Evolutionary conservation across 2,329 filamentous ascomycete genomes (phyloP).

Genomic region (Chrysosporium keratinophilum): DNA sequence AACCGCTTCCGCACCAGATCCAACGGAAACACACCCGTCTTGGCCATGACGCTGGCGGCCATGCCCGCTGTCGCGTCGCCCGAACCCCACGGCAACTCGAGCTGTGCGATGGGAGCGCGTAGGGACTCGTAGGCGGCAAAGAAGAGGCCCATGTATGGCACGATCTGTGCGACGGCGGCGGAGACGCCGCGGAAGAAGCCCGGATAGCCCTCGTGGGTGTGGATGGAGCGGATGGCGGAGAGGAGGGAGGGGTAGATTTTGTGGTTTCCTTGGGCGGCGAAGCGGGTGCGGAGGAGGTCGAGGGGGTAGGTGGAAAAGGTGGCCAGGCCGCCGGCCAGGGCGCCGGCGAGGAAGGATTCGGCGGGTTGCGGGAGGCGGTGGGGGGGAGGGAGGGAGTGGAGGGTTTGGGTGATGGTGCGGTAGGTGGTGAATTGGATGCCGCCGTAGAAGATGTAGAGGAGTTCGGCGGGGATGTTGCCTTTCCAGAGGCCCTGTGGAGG

Average conservation of each 20-base stretch:
- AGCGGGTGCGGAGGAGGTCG: constrained; percentile 84
- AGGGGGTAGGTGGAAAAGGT: constrained; percentile 83
- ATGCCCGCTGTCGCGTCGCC: constrained; percentile 78
- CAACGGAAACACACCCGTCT: constrained; percentile 84
- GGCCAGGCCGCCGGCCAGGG: constrained; percentile 67
- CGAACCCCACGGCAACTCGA: constrained; percentile 58
- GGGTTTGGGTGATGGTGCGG: constrained; percentile 58
- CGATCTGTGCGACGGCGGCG: constrained; percentile 74
- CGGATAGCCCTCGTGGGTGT: constrained; percentile 57
- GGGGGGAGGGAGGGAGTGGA: constrained; percentile 44
- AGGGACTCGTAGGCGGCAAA: constrained; percentile 80
- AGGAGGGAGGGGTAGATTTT: constrained; percentile 66
- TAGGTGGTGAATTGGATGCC: constrained; percentile 85
- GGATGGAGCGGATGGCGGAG: constrained; percentile 61
- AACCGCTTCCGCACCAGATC: constrained; percentile 87
- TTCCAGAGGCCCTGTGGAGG: constrained; percentile 66
- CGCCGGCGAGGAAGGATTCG: constrained; percentile 75
- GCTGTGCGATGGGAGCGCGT: constrained; percentile 46
- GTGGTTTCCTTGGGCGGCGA: constrained; percentile 82
- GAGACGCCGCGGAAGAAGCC: constrained; percentile 85
- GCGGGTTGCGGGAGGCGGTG: constrained; percentile 52
- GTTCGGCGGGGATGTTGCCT: constrained; percentile 89
- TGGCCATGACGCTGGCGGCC: constrained; percentile 66
- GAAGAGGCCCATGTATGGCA: constrained; percentile 95
- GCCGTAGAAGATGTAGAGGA: constrained; percentile 86